phyloP scores from a whole-genome alignment of 208 protist species.

The Trypanosoma platydactyli region DNA sequence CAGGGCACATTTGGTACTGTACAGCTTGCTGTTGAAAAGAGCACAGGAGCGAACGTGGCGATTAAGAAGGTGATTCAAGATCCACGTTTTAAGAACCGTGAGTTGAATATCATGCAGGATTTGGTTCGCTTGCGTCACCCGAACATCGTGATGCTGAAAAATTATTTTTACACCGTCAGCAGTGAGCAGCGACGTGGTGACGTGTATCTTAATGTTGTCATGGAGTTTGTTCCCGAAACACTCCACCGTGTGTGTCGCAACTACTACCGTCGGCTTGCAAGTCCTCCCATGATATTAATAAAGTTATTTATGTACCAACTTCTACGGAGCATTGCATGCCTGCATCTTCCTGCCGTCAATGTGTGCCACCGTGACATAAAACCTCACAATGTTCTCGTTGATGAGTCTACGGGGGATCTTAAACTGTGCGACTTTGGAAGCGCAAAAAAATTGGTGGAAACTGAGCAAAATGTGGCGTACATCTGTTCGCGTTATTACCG shows the following conservation, averaged over 20 bases:
- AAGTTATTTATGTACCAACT: conserved; percentile 90
- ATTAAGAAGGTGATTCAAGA: conserved; percentile 96
- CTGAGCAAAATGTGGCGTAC: conserved; percentile 98
- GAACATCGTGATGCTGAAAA: conserved; percentile 94
- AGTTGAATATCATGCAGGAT: conserved; percentile 94
- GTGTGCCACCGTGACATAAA: conserved; percentile 98
- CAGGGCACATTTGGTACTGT: conserved; percentile 98
- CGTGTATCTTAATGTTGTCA: conserved; percentile 99
- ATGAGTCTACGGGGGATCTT: conserved; percentile 94
- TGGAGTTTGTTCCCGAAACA: conserved; percentile 99
- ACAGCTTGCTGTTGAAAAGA: conserved; percentile 88
- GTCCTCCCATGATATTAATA: conserved; percentile 68
- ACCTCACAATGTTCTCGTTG: conserved; percentile 99
- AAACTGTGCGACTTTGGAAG: conserved; percentile 98
- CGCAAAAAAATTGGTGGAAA: conserved; percentile 98
- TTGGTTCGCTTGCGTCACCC: conserved; percentile 86
- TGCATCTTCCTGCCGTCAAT: conserved; percentile 93
- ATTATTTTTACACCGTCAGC: conserved; percentile 96
- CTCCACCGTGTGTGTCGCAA: conserved; percentile 94
- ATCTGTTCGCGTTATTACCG: conserved; percentile 99
- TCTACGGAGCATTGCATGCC: conserved; percentile 92
- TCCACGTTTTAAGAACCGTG: conserved; percentile 97
- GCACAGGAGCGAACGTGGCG: conserved; percentile 61
- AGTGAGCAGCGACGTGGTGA: conserved; percentile 93
- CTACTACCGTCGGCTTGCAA: conserved; percentile 91